Base-by-base conservation (phyloP, 2,329 filamentous ascomycete genomes). In the Hypoxylon sp. region DNA sequence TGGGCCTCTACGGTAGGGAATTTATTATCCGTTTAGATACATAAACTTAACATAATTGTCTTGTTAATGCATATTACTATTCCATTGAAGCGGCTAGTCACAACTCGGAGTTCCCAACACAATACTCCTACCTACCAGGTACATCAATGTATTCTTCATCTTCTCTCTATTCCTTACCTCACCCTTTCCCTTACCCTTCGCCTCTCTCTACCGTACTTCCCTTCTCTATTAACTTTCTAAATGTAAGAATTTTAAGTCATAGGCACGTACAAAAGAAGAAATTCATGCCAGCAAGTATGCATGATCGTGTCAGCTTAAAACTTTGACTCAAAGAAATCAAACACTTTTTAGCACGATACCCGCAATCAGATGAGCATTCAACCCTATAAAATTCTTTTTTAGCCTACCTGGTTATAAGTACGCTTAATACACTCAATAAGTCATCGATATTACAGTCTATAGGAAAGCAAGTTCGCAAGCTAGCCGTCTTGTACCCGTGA, bases 21-120 rank as follows among this genome's bases (percentile, higher is more conserved):
- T 46, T 22, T 3, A 33, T 22, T 3, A 33, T 19, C 24, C 46
- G n/a, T 11, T 47, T 62, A 63, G 13, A 26, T 54, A 54, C 65
- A 58, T 64, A 50, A 54, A 37, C 31, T 42, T 9, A 1, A 17
- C 19, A 17, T 3, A 11, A 26, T 4, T 4, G 13, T 14, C 14
- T 33, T 9, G 22, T 33, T 37, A 50, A 1, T 19, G n/a, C n/a
- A 37, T 50, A 10, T 13, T 6, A 17, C 33, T 64, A 64, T 58
- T 59, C 62, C 55, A 65, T 65, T 65, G 42, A 33, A 33, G 51
- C 39, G 51, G 14, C 33, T 62, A 42, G n/a, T 44, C n/a, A 46
- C 8, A 22, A 35, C 8, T 53, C 31, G 46, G 46, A n/a, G 46
- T 4, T 42, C 39, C 8, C 39, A 42, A 8, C 39, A 42, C 19